Base-by-base conservation (phyloP, 2,329 filamentous ascomycete species). In the Pseudogymnoascus sp. region DNA sequence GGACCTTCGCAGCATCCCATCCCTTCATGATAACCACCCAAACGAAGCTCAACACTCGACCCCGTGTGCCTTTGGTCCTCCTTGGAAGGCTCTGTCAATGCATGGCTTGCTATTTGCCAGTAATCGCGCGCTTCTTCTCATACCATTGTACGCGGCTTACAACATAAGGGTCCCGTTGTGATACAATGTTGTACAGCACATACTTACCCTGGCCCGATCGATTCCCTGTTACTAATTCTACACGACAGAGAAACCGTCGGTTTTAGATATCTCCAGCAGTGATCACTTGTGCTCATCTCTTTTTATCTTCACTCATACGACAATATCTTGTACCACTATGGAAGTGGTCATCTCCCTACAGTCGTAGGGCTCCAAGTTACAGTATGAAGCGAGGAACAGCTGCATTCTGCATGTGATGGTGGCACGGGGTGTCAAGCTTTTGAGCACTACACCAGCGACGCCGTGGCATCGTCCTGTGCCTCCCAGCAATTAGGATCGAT, bases 371-470 rank as follows among this genome's bases (percentile, higher is more conserved):
- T 56, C 7, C 13, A 15, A 19, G 26, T 19, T 33, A 11, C n/a
- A 53, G 26, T 21, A 19, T 15, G 29, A 56, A 21, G 29, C 29
- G n/a, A 56, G 50, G 17, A 35, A 56, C 50, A 35, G 29, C 11
- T 56, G 50, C 50, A 35, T 56, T 35, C 50, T 15, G 31, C 50
- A 56, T 56, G 50, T 56, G 50, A 56, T 33, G 50, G 50, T 56
- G 50, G 50, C 50, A 56, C 50, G 50, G 29, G 26, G 26, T 9
- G 26, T 56, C 26, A 56, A 56, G 46, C 19, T 15, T 33, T 29
- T 56, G 26, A 56, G 7, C 50, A 35, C 50, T 17, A 33, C 46
- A 56, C 33, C 17, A 56, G 17, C 29, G 50, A 33, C 29, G 17
- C 29, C 29, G 29, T 33, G 29, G 2, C 33, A 56, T 6, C 33